Base-by-base conservation (phyloP, 805 yeast genomes). In the Yamadazyma sp. region DNA sequence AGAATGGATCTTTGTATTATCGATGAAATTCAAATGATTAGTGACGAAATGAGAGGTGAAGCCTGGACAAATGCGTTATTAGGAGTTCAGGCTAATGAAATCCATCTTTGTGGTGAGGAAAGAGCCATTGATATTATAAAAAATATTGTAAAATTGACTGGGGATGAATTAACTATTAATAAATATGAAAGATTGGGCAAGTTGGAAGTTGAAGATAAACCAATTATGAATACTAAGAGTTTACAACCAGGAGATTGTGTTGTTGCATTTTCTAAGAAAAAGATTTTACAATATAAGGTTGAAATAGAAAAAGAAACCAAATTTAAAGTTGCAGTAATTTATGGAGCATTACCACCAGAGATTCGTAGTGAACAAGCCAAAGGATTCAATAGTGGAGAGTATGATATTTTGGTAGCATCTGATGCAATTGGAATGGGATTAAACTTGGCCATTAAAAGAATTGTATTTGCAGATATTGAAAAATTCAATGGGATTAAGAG, bases 351-450 rank as follows among this genome's bases (percentile, higher is more conserved):
- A 28, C 99, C 99, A 0, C 95, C 98, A 1, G 98, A 93, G 54
- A 86, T 91, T 0, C 74, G 99, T 46, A 77, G 87, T 3, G 77
- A 78, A 45, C 96, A 93, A 52, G 95, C 97, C 0, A 56, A 65
- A 19, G 67, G 75, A 30, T 93, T 93, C 58, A 93, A 93, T 53
- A 62, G 54, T n/a, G 91, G 95, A 2, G 73, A 74, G 23, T 82
- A 78, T 43, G 93, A 89, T 49, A 72, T 85, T n/a, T 65, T 93
- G 24, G 85, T 93, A 5, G 98, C 98, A 1, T 85, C 96, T 2
- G 98, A 93, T 63, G 98, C 98, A 0, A 80, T 93, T 43, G 98
- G 98, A 2, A 91, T 93, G 97, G 98, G 98, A 0, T 69, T 93
- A 35, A 93, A 93, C 52, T 66, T 93, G 50, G 81, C 85, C 17